These are phyloP conservation scores for Chlorella vulgaris DNA, from an alignment of 139 green algal species.

Conservation along the genomic window DNA sequence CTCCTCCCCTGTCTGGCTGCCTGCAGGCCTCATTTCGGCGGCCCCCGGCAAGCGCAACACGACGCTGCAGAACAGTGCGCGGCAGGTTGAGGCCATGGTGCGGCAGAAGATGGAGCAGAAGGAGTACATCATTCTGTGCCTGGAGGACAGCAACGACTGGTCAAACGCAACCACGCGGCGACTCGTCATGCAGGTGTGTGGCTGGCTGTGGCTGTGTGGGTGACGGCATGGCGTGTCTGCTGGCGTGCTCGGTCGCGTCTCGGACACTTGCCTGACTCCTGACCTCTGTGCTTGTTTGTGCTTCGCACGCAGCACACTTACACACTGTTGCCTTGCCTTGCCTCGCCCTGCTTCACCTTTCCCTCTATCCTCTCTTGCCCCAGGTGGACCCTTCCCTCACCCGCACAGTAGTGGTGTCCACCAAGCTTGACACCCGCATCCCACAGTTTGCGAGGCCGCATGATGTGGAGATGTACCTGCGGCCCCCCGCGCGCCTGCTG, in stretches of 20 bases:
- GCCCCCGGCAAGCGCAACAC: conserved; percentile 85
- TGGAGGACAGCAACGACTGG: conserved; percentile 96
- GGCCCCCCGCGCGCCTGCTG: conserved; percentile 68
- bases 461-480: conserved; percentile 93
- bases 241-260: too few relatives aligned
- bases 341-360: neutral
- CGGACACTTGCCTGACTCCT: too few relatives aligned
- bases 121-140: conserved; percentile 96
- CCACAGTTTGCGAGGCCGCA: conserved; percentile 86
- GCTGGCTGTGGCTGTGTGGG: too few relatives aligned
- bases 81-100: conserved; percentile 89
- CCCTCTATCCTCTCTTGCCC: neutral
- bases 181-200: conserved; percentile 85
- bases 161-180: conserved; percentile 91
- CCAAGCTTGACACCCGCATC: conserved; percentile 96
- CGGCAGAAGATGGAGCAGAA: conserved; percentile 87
- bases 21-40: conserved; percentile 87
- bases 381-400: conserved; percentile 88
- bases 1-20: neutral
- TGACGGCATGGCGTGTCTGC: too few relatives aligned
- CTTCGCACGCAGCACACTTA: too few relatives aligned
- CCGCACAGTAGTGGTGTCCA: conserved; percentile 93
- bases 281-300: too few relatives aligned
- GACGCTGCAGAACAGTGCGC: conserved; percentile 66
- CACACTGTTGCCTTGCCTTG: too few relatives aligned